Conservation (phyloP, 306 rosid species). For the Mimosa bimucronata region DNA sequence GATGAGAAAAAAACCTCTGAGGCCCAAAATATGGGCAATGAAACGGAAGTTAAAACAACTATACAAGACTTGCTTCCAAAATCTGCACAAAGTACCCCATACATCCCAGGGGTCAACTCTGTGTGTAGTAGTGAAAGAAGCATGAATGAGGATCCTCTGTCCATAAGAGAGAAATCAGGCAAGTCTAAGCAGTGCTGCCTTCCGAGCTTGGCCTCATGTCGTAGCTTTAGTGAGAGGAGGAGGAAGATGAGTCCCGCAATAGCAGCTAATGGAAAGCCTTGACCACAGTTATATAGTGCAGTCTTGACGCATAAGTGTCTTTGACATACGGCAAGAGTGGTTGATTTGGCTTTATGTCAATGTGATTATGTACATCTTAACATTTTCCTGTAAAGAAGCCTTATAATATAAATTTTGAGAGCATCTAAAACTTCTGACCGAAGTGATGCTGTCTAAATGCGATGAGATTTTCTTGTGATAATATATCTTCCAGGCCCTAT, state of each 20-base stretch:
- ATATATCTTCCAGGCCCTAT: background rate
- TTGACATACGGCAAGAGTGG: slow-evolving; percentile 4
- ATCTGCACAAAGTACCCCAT: slow-evolving; percentile 59
- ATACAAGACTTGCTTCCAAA: slow-evolving; percentile 47
- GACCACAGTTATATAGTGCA: slow-evolving; percentile 17
- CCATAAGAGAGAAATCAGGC: slow-evolving; percentile 45
- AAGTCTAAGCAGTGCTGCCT: slow-evolving; percentile 70
- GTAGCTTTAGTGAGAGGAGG: slow-evolving; percentile 73
- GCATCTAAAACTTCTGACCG: slow-evolving; percentile 32
- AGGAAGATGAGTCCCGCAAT: slow-evolving; percentile 69
- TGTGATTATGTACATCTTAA: slow-evolving; percentile 46
- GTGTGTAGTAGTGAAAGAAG: slow-evolving; percentile 65
- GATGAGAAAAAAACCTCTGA: slow-evolving; percentile 23
- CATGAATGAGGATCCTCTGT: slow-evolving; percentile 41
- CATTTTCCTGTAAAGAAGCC: slow-evolving; percentile 42
- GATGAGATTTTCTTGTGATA: slow-evolving; percentile 25
- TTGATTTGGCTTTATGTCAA: slow-evolving; percentile 27
- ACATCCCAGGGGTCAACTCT: slow-evolving; percentile 53
- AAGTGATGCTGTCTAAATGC: slow-evolving; percentile 35
- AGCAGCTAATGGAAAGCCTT: slow-evolving; percentile 55
- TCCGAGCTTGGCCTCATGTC: slow-evolving; percentile 74
- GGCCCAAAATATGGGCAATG: slow-evolving; percentile 5
- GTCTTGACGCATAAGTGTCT: slow-evolving; percentile 12
- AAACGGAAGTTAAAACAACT: slow-evolving; percentile 42
- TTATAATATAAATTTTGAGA: slow-evolving; percentile 34